Evolutionary conservation across 2,329 filamentous ascomycete genomes (phyloP).

Genomic region (Alternaria sp.): DNA sequence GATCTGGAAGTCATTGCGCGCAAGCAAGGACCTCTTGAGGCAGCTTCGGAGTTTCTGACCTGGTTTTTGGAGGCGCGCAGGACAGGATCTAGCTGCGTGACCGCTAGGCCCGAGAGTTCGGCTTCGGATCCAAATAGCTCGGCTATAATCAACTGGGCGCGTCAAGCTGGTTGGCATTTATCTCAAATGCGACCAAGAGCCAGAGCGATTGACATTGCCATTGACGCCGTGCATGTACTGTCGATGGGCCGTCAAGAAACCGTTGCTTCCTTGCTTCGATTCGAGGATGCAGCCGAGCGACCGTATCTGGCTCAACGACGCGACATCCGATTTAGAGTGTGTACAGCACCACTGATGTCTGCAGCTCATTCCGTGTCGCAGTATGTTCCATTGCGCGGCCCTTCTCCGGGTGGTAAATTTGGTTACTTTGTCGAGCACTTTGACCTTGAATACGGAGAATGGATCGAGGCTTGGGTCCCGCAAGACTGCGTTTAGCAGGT

Average conservation of each 20-base stretch:
- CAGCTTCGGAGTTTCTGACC: too few species aligned
- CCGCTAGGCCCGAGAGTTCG: neutral
- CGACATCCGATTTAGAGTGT: too few species aligned
- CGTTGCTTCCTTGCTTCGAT: neutral
- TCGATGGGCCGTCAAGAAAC: too few species aligned
- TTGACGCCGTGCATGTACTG: too few species aligned
- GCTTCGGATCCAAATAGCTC: neutral
- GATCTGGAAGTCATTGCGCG: too few species aligned
- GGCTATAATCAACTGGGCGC: neutral
- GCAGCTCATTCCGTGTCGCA: too few species aligned
- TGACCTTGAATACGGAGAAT: neutral
- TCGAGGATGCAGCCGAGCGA: neutral
- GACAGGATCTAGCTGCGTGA: neutral
- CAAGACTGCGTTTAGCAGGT: neutral
- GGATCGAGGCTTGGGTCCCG: neutral
- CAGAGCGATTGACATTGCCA: neutral
- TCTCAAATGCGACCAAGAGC: neutral
- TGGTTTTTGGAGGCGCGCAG: too few species aligned
- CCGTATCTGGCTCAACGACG: too few species aligned
- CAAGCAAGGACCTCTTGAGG: neutral
- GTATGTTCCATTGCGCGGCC: too few species aligned
- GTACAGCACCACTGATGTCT: too few species aligned
- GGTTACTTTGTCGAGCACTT: neutral
- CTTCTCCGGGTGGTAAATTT: too few species aligned
- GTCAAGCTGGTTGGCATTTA: neutral